Conservation (phyloP, 2,329 filamentous ascomycete species). For the Fusarium nematophilum region DNA sequence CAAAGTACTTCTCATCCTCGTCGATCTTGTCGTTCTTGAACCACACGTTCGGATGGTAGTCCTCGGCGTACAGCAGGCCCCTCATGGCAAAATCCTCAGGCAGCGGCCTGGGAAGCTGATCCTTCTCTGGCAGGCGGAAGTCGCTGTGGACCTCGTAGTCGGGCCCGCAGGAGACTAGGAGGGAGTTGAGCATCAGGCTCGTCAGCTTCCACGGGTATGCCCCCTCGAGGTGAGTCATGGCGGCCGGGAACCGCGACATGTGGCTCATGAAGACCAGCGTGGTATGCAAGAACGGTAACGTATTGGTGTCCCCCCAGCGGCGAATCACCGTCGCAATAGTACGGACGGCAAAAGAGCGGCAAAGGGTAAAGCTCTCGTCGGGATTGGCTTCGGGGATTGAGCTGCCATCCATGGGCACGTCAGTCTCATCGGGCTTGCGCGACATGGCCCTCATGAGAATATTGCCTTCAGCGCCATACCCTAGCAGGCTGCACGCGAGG, state of each 20-base stretch:
- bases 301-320: slow-evolving; percentile 67
- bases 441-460: slow-evolving; percentile 56
- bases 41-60: slow-evolving; percentile 69
- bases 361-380: slow-evolving; percentile 47
- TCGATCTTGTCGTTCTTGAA: slow-evolving; percentile 69
- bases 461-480: slow-evolving; percentile 56
- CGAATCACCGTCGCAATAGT: slow-evolving; percentile 61
- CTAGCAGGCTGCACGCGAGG: slow-evolving; percentile 47
- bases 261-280: slow-evolving; percentile 68
- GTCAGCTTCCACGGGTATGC: slow-evolving; percentile 64
- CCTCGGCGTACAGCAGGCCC: slow-evolving; percentile 69
- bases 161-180: slow-evolving; percentile 42
- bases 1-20: slow-evolving; percentile 75
- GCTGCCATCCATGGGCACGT: slow-evolving; percentile 39
- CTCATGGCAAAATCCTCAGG: slow-evolving; percentile 77
- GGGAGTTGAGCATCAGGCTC: slow-evolving; percentile 53
- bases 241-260: slow-evolving; percentile 54
- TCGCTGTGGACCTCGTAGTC: slow-evolving; percentile 53
- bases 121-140: slow-evolving; percentile 61
- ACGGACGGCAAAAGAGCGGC: slow-evolving; percentile 54
- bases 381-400: slow-evolving; percentile 39
- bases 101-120: slow-evolving; percentile 63
- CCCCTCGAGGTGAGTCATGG: slow-evolving; percentile 57
- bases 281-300: slow-evolving; percentile 72
- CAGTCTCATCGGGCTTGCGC: slow-evolving; percentile 43